Evolutionary conservation across 805 yeast genomes (phyloP), one percentile per base, ranked within the genome.

Genomic region (Yarrowia hollandica): DNA sequence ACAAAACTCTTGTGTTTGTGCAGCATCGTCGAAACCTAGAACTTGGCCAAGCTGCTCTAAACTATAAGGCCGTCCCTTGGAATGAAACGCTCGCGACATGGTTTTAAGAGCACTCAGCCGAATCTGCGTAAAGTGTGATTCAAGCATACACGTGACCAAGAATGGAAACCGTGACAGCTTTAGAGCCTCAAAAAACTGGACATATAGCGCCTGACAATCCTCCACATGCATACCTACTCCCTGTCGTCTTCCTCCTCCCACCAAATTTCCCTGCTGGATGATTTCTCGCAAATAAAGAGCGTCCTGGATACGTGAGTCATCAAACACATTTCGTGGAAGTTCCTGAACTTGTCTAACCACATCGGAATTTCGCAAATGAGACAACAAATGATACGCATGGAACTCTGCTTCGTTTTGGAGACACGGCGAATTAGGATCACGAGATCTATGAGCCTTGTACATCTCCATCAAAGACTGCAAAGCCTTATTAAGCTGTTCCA

Each of bases 351-450:
- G 86, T 59, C 90, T 77, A 63, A 89, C 97, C 48, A 88, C 73
- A 64, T 90, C 97, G 0, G 94, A 85, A 69, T 94, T 97, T 64
- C 88, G 77, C 8, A 88, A 73, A 65, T 90, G 92, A 64, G 90
- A 82, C 15, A 94, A 67, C 18, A 94, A 73, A 60, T 90, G 86
- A 69, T 91, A 94, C 0, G 96, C 91, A 65, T 97, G 79, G 67
- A 94, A 89, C 69, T 94, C 99, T 0, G 97, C 88, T 71, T 94
- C 98, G 65, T 90, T 88, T 0, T 90, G 88, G 39, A 88, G 82
- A 5, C 61, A 23, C 62, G 59, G 33, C 4, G 61, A 60, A 14
- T 48, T 48, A 1, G 62, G 61, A 0, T 88, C 83, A 1, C 90
- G 92, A 61, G 79, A 78, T 41, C 95, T 76, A 10, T 85, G 84